These are phyloP conservation scores for Trichothecium roseum DNA, from an alignment of 2,329 filamentous ascomycete genomes.

Conservation along the genomic window DNA sequence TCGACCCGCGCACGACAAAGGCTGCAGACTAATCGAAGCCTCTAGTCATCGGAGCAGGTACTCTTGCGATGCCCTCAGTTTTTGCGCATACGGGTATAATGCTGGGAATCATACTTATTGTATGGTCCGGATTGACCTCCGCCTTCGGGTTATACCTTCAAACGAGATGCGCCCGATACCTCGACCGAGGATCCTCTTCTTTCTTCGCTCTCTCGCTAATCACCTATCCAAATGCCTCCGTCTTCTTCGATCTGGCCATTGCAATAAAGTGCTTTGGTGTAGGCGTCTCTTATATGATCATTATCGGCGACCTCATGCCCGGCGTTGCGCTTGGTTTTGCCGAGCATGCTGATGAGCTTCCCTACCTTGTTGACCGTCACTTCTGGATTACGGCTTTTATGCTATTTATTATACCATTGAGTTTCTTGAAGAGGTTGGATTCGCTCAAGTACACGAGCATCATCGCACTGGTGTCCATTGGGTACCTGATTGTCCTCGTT, in stretches of 20 bases:
- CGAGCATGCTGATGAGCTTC: conserved; percentile 45
- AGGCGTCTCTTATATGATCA: conserved; percentile 94
- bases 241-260: conserved; percentile 92
- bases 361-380: conserved; percentile 77
- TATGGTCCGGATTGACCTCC: conserved; percentile 84
- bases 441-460: conserved; percentile 96
- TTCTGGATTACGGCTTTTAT: conserved; percentile 99
- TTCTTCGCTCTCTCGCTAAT: conserved; percentile 97
- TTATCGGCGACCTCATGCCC: conserved; percentile 97
- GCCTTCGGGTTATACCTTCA: conserved; percentile 94
- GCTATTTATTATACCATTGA: conserved; percentile 89
- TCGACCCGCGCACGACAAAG: not conserved
- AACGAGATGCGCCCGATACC: conserved; percentile 81
- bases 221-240: conserved; percentile 91
- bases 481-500: conserved; percentile 85
- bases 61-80: conserved; percentile 89
- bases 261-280: conserved; percentile 98
- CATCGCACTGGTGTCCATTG: conserved; percentile 82
- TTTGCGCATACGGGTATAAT: conserved; percentile 92
- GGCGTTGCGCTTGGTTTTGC: conserved; percentile 80
- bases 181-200: conserved; percentile 78
- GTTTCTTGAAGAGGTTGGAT: conserved; percentile 82
- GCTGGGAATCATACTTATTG: conserved; percentile 70
- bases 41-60: conserved; percentile 82
- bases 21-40: conserved; percentile 11